phyloP scores from a whole-genome alignment of 2,329 filamentous ascomycete genomes.

The Fusarium sp. region DNA sequence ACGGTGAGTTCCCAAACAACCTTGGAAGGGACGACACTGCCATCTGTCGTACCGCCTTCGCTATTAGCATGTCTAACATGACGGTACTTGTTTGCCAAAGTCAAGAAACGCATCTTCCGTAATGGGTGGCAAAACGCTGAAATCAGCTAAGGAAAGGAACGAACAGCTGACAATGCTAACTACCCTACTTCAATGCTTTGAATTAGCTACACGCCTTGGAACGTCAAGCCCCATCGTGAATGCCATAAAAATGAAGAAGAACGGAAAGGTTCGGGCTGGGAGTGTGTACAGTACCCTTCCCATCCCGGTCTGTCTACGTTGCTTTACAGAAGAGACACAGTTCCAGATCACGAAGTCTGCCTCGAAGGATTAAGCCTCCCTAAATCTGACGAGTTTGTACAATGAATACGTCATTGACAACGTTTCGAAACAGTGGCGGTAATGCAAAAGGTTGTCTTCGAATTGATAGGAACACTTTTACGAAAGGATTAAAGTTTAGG shows the following conservation, averaged over 20 bases:
- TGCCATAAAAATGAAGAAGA: neutral
- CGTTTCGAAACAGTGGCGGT: neutral
- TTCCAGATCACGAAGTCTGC: neutral
- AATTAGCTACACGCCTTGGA: no score
- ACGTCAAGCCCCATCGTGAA: no score
- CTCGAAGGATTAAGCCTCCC: neutral
- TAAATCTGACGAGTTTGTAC: neutral
- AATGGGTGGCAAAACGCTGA: no score
- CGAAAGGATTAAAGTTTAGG: neutral
- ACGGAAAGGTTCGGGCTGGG: accelerated
- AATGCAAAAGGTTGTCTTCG: neutral
- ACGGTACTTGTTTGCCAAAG: no score
- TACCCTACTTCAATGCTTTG: no score
- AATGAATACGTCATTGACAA: neutral
- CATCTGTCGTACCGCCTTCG: no score
- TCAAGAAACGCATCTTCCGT: no score
- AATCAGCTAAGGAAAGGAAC: no score
- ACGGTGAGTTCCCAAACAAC: no score
- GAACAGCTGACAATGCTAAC: no score
- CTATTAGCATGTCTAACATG: no score
- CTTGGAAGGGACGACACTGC: no score
- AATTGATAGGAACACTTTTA: neutral
- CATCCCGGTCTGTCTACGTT: neutral
- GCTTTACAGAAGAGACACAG: neutral
- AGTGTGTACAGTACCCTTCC: neutral